Percentiles rank a stretch among this genome's conserved stretches.
Conservation (phyloP, 495 filamentous ascomycete genomes). For the Trichoderma orchidacearum region DNA sequence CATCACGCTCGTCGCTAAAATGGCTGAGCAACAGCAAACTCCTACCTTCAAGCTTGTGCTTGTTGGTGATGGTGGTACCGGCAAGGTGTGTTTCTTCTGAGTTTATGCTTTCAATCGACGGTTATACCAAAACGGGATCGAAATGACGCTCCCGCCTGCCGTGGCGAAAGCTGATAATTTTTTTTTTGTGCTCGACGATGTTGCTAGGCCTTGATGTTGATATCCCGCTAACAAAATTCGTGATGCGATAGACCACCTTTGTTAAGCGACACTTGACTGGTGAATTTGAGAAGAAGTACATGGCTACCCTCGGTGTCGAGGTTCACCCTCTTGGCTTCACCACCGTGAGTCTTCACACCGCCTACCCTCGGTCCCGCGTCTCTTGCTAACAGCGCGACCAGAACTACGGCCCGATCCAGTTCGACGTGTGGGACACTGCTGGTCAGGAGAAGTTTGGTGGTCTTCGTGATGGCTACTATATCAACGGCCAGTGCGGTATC, state of each 20-base stretch:
- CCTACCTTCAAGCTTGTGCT: conserved; percentile 99
- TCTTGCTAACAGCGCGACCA: conserved; percentile 18
- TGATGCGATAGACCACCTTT: conserved; percentile 77
- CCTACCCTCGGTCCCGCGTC: neutral
- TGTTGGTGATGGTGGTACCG: conserved; percentile 98
- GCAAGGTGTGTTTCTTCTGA: conserved; percentile 59
- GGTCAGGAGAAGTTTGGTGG: conserved; percentile 99
- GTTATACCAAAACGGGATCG: neutral
- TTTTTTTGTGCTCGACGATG: conserved; percentile 7
- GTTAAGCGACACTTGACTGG: conserved; percentile 99
- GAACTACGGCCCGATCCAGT: conserved; percentile 95
- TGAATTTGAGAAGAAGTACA: conserved; percentile 99
- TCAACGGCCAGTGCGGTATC: conserved; percentile 99
- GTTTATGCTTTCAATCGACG: neutral
- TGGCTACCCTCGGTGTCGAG: conserved; percentile 98
- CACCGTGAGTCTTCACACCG: conserved; percentile 53
- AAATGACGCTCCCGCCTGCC: neutral
- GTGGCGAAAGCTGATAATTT: conserved; percentile 4
- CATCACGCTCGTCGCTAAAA: conserved; percentile 19
- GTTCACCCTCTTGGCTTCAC: conserved; percentile 92
- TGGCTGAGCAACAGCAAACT: conserved; percentile 27
- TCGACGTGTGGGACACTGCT: conserved; percentile 99
- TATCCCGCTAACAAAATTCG: conserved; percentile 1
- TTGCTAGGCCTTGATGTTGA: neutral
- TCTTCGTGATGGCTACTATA: conserved; percentile 99